Conservation (phyloP, 2,329 filamentous ascomycete species). For the Colletotrichum tamarilloi region DNA sequence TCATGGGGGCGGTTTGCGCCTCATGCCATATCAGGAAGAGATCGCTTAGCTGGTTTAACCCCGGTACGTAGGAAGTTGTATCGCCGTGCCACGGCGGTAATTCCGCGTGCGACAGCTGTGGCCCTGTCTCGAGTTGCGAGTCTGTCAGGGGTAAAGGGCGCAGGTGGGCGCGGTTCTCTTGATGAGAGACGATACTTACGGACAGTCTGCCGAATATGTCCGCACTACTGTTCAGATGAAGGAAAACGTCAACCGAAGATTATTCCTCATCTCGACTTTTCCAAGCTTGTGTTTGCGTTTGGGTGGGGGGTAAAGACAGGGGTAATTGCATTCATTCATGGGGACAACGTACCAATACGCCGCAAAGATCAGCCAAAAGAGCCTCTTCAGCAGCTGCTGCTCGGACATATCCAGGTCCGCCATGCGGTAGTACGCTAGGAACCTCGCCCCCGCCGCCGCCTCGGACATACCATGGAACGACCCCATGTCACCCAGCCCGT, state of each 20-base stretch:
- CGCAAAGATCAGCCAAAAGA: conserved; percentile 49
- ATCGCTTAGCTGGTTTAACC: conserved; percentile 46
- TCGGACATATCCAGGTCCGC: conserved; percentile 39
- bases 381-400: conserved; percentile 46
- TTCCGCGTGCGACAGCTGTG: conserved; percentile 24
- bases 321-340: neutral
- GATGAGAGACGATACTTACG: conserved; percentile 41
- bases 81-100: conserved; percentile 46
- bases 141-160: conserved; percentile 43
- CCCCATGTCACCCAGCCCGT: conserved; percentile 32
- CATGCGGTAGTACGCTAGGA: conserved; percentile 43
- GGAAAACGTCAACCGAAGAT: conserved; percentile 41
- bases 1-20: conserved; percentile 36
- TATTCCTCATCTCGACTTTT: neutral
- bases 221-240: conserved; percentile 38
- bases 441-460: conserved; percentile 44
- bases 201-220: conserved; percentile 44
- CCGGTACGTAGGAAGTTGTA: conserved; percentile 45
- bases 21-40: conserved; percentile 49
- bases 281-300: neutral
- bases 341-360: conserved; percentile 20
- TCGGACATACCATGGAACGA: conserved; percentile 40
- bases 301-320: neutral
- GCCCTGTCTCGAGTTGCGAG: conserved; percentile 42
- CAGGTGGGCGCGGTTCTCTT: conserved; percentile 40